A percentile compares a stretch with the other conserved stretches of the same genome.
These are phyloP conservation scores for Boletellus ananas DNA, from an alignment of 768 basidiomycete species.

Conservation along the genomic window DNA sequence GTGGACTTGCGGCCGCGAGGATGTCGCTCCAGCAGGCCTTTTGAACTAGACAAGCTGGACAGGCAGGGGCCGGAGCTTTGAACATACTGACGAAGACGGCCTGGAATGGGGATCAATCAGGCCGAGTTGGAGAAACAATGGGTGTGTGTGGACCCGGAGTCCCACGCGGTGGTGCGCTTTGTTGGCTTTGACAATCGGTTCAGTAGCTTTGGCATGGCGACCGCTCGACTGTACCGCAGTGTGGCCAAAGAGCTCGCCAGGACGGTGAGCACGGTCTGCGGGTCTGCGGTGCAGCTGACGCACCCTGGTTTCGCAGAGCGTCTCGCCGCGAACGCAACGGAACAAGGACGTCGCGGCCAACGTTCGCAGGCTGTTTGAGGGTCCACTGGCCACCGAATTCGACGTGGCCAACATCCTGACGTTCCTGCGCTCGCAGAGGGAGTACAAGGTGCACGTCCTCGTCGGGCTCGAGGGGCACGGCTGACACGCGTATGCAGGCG, in stretches of 20 bases:
- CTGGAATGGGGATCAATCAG: slow-evolving; percentile 7
- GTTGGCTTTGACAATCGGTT: not conserved
- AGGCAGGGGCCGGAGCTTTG: slow-evolving; percentile 10
- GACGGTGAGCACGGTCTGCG: slow-evolving; percentile 15
- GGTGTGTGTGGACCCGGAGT: not conserved
- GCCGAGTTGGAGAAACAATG: slow-evolving; percentile 1
- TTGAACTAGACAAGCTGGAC: slow-evolving; percentile 11
- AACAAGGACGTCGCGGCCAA: slow-evolving; percentile 44
- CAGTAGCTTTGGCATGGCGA: slow-evolving; percentile 2
- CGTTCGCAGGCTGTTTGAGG: slow-evolving; percentile 54
- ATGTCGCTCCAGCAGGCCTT: slow-evolving; percentile 2
- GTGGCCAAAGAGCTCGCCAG: slow-evolving; percentile 30
- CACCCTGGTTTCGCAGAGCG: slow-evolving; percentile 31
- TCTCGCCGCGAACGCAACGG: slow-evolving; percentile 32
- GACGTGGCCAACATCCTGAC: slow-evolving; percentile 59
- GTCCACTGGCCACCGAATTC: slow-evolving; percentile 23
- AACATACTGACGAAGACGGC: slow-evolving; percentile 1
- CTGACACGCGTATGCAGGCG: slow-evolving; percentile 39
- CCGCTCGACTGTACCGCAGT: slow-evolving; percentile 24
- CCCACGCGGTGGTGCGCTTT: slow-evolving; percentile 11
- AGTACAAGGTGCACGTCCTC: slow-evolving; percentile 59
- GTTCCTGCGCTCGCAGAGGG: slow-evolving; percentile 70
- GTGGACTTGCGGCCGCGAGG: not conserved
- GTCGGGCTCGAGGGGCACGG: not conserved
- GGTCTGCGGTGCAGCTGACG: not conserved